Conservation (phyloP, 2,329 filamentous ascomycete genomes). For the Pseudopithomyces chartarum region DNA sequence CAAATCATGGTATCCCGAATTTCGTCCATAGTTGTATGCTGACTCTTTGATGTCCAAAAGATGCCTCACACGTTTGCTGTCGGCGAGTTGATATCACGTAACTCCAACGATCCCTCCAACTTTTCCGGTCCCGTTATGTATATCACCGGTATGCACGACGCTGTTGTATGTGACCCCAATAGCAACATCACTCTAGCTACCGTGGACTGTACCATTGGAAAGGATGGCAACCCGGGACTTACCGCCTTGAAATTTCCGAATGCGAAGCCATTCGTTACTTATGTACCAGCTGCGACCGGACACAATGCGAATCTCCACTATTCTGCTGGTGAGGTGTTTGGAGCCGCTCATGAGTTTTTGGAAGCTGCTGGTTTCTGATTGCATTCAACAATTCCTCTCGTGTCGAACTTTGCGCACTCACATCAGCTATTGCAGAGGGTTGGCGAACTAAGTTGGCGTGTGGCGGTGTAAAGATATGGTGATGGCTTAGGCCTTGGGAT, state of each 20-base stretch:
- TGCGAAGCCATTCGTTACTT: background rate
- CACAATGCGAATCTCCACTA: conserved; percentile 6
- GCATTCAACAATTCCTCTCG: too few relatives aligned
- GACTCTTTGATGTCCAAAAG: background rate
- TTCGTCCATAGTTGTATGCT: background rate
- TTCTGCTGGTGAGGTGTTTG: conserved; percentile 6
- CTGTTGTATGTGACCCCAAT: conserved; percentile 64
- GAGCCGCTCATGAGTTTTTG: conserved; percentile 1
- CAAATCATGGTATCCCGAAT: background rate
- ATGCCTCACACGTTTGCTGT: conserved; percentile 6
- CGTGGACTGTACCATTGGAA: conserved; percentile 4
- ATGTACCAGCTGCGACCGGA: conserved; percentile 3
- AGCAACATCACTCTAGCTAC: background rate
- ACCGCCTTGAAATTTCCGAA: background rate
- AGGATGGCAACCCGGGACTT: background rate
- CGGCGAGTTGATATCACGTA: conserved; percentile 6
- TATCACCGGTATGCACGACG: conserved; percentile 56
- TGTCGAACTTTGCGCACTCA: too few relatives aligned
- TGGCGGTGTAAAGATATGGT: too few relatives aligned
- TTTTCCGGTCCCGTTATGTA: conserved; percentile 60
- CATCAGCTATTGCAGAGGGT: too few relatives aligned
- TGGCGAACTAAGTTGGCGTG: too few relatives aligned
- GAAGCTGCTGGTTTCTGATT: background rate
- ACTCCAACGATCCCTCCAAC: background rate
- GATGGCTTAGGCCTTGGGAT: background rate